These are phyloP conservation scores for Ajuga chamaepitys DNA, from an alignment of 257 asterid genomes.

Conservation along the genomic window DNA sequence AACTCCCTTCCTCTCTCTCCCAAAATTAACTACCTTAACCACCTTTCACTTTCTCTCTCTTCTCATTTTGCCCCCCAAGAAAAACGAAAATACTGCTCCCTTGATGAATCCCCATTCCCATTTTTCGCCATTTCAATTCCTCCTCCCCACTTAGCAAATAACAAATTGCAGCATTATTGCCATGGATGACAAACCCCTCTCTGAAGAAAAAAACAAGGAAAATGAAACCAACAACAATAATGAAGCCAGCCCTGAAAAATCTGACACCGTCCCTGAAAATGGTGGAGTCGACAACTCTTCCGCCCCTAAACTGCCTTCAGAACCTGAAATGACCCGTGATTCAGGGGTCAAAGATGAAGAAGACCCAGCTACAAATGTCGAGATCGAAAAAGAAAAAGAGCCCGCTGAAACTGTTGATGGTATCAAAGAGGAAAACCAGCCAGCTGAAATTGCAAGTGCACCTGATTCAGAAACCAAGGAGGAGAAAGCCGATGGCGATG, in stretches of 20 bases:
- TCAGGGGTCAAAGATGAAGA: neutral
- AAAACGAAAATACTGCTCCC: neutral
- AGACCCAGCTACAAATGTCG: neutral
- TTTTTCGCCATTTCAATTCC: neutral
- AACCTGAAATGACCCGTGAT: neutral
- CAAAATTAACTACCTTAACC: slow-evolving; percentile 16
- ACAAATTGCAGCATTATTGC: neutral
- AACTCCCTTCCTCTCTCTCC: slow-evolving; percentile 4
- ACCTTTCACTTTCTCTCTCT: slow-evolving; percentile 6
- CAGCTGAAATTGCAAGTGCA: neutral
- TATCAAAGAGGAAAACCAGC: neutral
- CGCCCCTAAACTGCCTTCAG: neutral
- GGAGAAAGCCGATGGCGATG: neutral
- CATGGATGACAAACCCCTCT: slow-evolving; percentile 43
- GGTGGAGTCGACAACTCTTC: neutral
- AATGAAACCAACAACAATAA: slow-evolving; percentile 25
- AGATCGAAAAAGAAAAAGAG: neutral
- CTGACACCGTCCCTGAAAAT: slow-evolving; percentile 8
- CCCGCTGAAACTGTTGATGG: neutral
- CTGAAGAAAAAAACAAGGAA: slow-evolving; percentile 19
- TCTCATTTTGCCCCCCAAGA: neutral
- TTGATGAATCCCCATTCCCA: neutral
- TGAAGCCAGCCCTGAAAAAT: neutral
- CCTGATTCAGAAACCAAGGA: neutral
- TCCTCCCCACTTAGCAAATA: neutral